Percentiles rank a stretch among this genome's conserved stretches.
phyloP scores from a whole-genome alignment of 257 asterid species.

The Jasminum sambac region DNA sequence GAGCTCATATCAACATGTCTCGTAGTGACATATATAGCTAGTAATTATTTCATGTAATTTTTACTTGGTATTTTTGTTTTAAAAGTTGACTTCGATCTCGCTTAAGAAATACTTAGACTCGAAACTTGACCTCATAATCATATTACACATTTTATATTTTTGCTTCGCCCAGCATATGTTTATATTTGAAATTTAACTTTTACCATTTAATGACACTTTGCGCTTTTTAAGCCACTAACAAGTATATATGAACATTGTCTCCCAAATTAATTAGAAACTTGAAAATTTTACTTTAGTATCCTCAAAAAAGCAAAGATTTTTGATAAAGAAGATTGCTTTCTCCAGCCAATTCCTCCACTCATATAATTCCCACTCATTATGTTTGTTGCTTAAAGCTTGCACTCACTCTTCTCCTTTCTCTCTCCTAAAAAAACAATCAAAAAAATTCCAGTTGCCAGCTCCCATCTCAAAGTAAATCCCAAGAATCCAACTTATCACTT shows the following conservation, averaged over 20 bases:
- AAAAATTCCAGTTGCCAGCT: slow-evolving; percentile 28
- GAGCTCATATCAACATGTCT: too few relatives aligned
- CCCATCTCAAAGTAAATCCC: slow-evolving; percentile 31
- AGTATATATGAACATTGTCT: background rate
- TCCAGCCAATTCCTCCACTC: slow-evolving; percentile 37
- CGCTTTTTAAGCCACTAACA: too few relatives aligned
- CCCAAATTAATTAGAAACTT: slow-evolving; percentile 16
- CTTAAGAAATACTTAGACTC: too few relatives aligned
- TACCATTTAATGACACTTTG: too few relatives aligned
- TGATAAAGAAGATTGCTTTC: slow-evolving; percentile 30
- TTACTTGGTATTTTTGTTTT: too few relatives aligned
- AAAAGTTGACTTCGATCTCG: too few relatives aligned
- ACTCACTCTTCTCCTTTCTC: slow-evolving; percentile 14
- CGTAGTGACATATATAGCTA: too few relatives aligned
- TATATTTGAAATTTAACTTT: too few relatives aligned
- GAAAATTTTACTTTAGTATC: slow-evolving; percentile 25
- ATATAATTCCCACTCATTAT: slow-evolving; percentile 41
- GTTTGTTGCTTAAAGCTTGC: slow-evolving; percentile 34
- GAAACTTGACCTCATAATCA: too few relatives aligned
- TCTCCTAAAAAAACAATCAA: background rate
- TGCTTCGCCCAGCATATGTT: too few relatives aligned
- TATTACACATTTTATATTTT: too few relatives aligned
- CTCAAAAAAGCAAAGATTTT: slow-evolving; percentile 23
- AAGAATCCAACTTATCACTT: slow-evolving; percentile 18
- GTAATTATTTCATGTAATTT: too few relatives aligned